Evolutionary conservation across 345 rosid genomes (phyloP), one percentile per base, ranked within the genome.

Genomic region (Eucalyptus erythrocorys): DNA sequence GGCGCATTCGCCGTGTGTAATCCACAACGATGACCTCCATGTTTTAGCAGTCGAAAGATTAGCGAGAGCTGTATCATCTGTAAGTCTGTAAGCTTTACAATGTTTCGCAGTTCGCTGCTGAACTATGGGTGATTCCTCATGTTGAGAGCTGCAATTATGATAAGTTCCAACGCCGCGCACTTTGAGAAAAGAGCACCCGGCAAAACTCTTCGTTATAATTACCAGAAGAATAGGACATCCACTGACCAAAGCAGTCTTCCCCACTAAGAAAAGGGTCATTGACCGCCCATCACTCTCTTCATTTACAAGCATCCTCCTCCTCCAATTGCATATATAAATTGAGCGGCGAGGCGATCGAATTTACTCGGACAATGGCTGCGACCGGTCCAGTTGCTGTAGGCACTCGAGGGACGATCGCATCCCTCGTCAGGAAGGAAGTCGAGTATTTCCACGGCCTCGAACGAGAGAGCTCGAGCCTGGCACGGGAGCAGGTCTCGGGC

Each of bases 391-490:
- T 95, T 40, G 95, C 97, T 15, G 92, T 96, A 50, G 99, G 99
- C 85, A 95, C 98, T 15, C 90, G 94, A 90, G 99, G 99, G 64
- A 97, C 97, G 1, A 93, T 97, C 9, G 99, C 98, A 90, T 94
- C 98, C 17, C 96, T 96, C 55, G 92, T 96, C 8, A 95, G 93
- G 90, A 94, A 92, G 91, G 98, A 97, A 87, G 95, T 97, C 37
- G 98, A 97, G 76, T 93, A 93, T 87, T 96, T 96, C 93, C 92
- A 90, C 32, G 93, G 85, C 90, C 88, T 91, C 43, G 94, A 92
- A 87, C 24, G 85, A 55, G 91, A 90, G 13, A 71, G 45, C 57
- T 43, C 51, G 32, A 89, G 88, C 27, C 84, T 8, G 8, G 47
- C 84, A 40, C 30, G 4, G 30, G 15, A 76, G 84, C 84, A 40